Evolutionary conservation across 495 filamentous ascomycete genomes (phyloP).

Genomic region (Annulohypoxylon maeteangense): DNA sequence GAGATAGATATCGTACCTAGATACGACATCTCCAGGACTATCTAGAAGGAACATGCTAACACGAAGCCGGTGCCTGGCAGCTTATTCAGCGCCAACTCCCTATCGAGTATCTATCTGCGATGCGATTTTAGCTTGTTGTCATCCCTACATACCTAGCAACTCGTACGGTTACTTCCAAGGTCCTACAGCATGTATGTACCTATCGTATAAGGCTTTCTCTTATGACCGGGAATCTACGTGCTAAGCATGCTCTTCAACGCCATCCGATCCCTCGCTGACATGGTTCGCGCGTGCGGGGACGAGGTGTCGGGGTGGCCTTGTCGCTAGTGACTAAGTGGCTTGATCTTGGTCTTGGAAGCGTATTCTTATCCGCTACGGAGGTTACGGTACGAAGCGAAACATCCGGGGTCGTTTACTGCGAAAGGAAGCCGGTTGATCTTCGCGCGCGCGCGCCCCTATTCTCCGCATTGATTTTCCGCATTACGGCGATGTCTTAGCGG

Average conservation of each 20-base stretch:
- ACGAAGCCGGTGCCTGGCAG: too few relatives aligned
- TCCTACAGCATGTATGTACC: too few relatives aligned
- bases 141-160: too few relatives aligned
- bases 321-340: neutral
- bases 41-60: too few relatives aligned
- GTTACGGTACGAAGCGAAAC: neutral
- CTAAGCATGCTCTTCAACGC: too few relatives aligned
- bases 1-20: neutral
- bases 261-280: conserved; percentile 7
- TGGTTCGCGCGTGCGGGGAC: conserved; percentile 5
- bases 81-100: neutral
- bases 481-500: too few relatives aligned
- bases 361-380: neutral
- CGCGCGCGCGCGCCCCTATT: too few relatives aligned
- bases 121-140: too few relatives aligned
- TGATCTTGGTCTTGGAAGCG: neutral
- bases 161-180: neutral
- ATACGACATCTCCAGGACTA: too few relatives aligned
- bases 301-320: neutral
- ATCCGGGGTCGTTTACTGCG: neutral
- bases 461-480: too few relatives aligned
- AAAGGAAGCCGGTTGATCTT: neutral
- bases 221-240: neutral
- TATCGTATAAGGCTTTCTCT: neutral
- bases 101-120: too few relatives aligned